These are phyloP conservation scores for Avena insularis DNA, from an alignment of 176 grass and related monocot species.

Conservation along the genomic window DNA sequence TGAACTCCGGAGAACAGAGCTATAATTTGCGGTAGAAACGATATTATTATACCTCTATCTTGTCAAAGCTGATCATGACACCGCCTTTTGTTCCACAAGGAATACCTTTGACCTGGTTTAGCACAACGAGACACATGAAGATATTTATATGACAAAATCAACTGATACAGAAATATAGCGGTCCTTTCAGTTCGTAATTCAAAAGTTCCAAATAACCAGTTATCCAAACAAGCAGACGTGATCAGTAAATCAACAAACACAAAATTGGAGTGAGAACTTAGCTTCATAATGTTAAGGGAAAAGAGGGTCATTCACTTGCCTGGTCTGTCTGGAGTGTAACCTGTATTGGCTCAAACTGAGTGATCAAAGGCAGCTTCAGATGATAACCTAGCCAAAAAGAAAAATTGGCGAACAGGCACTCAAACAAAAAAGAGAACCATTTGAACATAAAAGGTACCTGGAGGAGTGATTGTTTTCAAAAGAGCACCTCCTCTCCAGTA, in stretches of 20 bases:
- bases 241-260: conserved; percentile 4
- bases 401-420: conserved; percentile 27
- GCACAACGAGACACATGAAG: not conserved
- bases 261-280: conserved; percentile 8
- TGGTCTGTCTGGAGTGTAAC: conserved; percentile 98
- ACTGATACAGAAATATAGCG: conserved; percentile 2
- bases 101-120: conserved; percentile 91
- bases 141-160: conserved; percentile 29
- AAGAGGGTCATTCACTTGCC: conserved; percentile 53
- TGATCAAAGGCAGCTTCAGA: conserved; percentile 87
- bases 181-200: not conserved
- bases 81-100: conserved; percentile 99
- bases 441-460: conserved; percentile 58
- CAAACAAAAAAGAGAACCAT: conserved; percentile 14
- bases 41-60: conserved; percentile 82
- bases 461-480: conserved; percentile 87
- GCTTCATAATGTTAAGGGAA: not conserved
- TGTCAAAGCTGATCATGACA: conserved; percentile 99
- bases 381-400: conserved; percentile 75
- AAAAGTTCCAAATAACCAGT: conserved; percentile 31
- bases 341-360: conserved; percentile 94
- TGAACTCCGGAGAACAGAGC: conserved; percentile 23
- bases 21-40: not conserved
- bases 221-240: not conserved
- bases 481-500: conserved; percentile 99